phyloP scores from a whole-genome alignment of 192 early-diverging fungal genomes.

The Rhizoclosmatium globosum region DNA sequence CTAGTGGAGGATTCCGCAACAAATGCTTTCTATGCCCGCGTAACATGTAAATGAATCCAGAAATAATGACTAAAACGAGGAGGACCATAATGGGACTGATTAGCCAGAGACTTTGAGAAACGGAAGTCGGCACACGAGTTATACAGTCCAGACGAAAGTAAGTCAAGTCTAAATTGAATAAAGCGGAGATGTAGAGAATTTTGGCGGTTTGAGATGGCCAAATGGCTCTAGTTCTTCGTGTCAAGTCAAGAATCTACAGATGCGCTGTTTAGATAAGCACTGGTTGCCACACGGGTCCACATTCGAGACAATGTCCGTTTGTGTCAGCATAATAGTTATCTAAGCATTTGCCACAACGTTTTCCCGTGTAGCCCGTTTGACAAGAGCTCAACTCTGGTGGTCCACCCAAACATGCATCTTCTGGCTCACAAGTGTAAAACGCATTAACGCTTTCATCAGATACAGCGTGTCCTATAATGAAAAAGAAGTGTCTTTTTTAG shows the following conservation, averaged over 20 bases:
- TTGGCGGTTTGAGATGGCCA: constrained; percentile 3
- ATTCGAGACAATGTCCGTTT: background rate
- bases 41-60: background rate
- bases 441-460: background rate
- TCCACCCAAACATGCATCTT: constrained; percentile 10
- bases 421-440: constrained; percentile 16
- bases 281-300: background rate
- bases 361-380: background rate
- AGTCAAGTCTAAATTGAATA: constrained; percentile 22
- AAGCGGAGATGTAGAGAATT: constrained; percentile 8
- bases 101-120: background rate
- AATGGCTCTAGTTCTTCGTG: background rate
- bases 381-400: background rate
- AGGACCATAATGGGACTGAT: background rate
- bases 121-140: background rate
- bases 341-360: background rate
- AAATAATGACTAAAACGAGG: background rate
- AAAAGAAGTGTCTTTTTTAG: too few relatives aligned
- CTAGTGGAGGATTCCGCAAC: background rate
- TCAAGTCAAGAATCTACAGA: constrained; percentile 7
- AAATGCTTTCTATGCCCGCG: background rate
- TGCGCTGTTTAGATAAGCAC: background rate
- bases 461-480: background rate
- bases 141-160: constrained; percentile 23
- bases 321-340: background rate